phyloP scores from a whole-genome alignment of 345 rosid species.

The Viola odorata region DNA sequence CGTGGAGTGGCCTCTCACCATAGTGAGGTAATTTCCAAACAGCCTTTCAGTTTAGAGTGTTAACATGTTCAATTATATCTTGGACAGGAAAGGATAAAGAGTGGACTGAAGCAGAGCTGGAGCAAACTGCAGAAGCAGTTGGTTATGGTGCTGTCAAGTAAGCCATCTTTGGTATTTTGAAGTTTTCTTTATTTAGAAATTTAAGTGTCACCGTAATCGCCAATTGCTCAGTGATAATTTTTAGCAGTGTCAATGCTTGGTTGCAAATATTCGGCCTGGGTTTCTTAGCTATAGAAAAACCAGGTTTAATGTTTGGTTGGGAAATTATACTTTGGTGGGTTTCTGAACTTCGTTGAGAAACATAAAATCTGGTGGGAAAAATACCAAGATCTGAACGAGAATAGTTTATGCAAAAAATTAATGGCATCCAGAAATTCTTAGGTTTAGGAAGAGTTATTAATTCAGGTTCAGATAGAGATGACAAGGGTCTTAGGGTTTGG shows the following conservation, averaged over 20 bases:
- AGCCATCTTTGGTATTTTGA: conserved; percentile 23
- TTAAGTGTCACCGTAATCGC: too few species aligned
- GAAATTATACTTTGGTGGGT: too few species aligned
- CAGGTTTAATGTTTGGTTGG: background rate
- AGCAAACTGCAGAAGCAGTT: conserved; percentile 84
- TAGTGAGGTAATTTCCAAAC: background rate
- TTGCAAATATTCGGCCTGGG: too few species aligned
- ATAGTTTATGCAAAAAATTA: too few species aligned
- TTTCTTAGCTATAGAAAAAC: too few species aligned
- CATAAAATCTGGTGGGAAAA: background rate
- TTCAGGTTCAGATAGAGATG: background rate
- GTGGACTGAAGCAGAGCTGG: conserved; percentile 84
- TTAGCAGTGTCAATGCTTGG: too few species aligned
- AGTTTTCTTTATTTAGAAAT: too few species aligned
- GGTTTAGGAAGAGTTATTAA: background rate
- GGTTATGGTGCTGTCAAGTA: conserved; percentile 98
- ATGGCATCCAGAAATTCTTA: too few species aligned
- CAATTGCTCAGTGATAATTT: too few species aligned
- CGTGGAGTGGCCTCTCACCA: background rate
- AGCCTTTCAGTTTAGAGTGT: background rate
- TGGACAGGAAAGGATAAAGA: conserved; percentile 72
- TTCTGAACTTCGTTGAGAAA: background rate
- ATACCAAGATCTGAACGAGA: background rate
- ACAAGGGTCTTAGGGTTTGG: too few species aligned
- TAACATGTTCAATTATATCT: background rate